phyloP scores from a whole-genome alignment of 768 basidiomycete species.

The Mycena belliarum region DNA sequence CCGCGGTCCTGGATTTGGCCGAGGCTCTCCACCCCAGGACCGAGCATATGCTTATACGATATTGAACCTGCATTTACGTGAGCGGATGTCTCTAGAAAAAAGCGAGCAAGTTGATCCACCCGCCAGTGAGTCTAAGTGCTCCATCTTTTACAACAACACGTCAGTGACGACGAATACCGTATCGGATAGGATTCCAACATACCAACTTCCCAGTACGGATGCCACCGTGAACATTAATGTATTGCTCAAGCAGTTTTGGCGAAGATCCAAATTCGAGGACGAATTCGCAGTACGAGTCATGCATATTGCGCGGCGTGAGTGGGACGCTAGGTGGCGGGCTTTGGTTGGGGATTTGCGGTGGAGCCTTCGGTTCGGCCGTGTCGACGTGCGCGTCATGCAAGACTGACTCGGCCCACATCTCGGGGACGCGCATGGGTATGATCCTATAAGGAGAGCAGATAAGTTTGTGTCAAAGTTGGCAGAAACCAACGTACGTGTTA shows the following conservation, averaged over 20 bases:
- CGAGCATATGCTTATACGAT: slow-evolving; percentile 80
- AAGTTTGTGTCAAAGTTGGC: neutral
- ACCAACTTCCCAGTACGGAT: slow-evolving; percentile 66
- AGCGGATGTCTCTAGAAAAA: too few species aligned
- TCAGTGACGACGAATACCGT: neutral
- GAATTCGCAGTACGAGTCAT: slow-evolving; percentile 71
- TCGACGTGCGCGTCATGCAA: slow-evolving; percentile 31
- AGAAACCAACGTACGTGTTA: slow-evolving; percentile 41
- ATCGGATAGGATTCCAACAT: neutral
- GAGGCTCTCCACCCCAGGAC: slow-evolving; percentile 56
- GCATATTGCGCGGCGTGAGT: slow-evolving; percentile 56
- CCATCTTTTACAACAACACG: slow-evolving; percentile 50
- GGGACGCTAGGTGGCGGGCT: slow-evolving; percentile 20
- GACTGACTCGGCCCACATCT: slow-evolving; percentile 61
- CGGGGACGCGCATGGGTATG: slow-evolving; percentile 55
- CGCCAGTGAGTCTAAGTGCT: slow-evolving; percentile 82
- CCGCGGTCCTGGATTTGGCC: slow-evolving; percentile 61
- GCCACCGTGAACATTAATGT: slow-evolving; percentile 70
- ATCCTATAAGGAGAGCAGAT: slow-evolving; percentile 35
- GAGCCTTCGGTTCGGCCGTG: slow-evolving; percentile 13
- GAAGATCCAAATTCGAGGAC: slow-evolving; percentile 64
- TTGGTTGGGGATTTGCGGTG: slow-evolving; percentile 1
- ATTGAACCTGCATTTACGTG: slow-evolving; percentile 87
- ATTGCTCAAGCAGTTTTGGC: slow-evolving; percentile 60
- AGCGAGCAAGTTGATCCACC: too few species aligned